Evolutionary conservation across 495 filamentous ascomycete genomes (phyloP).

Genomic region (Hypoxylon crocopeplum): DNA sequence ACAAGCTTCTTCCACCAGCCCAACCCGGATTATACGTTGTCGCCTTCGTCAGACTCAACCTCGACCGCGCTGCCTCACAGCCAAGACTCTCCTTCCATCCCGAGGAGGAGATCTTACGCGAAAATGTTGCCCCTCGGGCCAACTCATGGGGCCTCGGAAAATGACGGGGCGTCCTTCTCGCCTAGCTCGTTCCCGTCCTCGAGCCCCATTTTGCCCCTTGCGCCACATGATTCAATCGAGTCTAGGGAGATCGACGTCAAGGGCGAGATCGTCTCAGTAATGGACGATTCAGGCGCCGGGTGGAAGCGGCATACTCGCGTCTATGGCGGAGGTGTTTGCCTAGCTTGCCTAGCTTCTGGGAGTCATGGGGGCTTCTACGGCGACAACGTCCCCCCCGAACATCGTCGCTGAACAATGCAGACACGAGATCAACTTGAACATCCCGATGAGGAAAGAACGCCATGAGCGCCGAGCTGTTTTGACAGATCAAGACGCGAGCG

Average conservation of each 20-base stretch:
- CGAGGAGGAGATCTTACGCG: conserved; percentile 52
- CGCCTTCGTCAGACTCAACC: conserved; percentile 34
- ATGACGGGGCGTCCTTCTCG: conserved; percentile 38
- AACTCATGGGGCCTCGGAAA: conserved; percentile 13
- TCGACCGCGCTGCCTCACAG: conserved; percentile 39
- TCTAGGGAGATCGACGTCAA: conserved; percentile 48
- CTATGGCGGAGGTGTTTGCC: conserved; percentile 56
- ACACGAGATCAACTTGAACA: background rate
- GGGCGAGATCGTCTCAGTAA: conserved; percentile 53
- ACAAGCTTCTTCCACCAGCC: conserved; percentile 49
- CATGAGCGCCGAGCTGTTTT: background rate
- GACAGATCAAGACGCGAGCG: conserved; percentile 1
- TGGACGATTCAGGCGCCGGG: conserved; percentile 51
- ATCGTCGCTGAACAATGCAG: conserved; percentile 44
- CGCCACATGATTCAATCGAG: conserved; percentile 40
- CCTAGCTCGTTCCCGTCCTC: conserved; percentile 54
- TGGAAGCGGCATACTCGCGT: conserved; percentile 60
- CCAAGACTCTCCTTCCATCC: conserved; percentile 37
- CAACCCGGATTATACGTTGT: conserved; percentile 47
- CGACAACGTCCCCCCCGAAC: conserved; percentile 54
- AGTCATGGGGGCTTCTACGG: conserved; percentile 56
- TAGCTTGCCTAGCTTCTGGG: conserved; percentile 52
- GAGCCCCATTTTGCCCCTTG: conserved; percentile 46
- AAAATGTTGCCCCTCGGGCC: conserved; percentile 46
- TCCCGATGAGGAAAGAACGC: background rate